Percentiles rank a stretch among this genome's conserved stretches.
These are phyloP conservation scores for Tolypocladium tropicale DNA, from an alignment of 2,329 filamentous ascomycete species.

Conservation along the genomic window DNA sequence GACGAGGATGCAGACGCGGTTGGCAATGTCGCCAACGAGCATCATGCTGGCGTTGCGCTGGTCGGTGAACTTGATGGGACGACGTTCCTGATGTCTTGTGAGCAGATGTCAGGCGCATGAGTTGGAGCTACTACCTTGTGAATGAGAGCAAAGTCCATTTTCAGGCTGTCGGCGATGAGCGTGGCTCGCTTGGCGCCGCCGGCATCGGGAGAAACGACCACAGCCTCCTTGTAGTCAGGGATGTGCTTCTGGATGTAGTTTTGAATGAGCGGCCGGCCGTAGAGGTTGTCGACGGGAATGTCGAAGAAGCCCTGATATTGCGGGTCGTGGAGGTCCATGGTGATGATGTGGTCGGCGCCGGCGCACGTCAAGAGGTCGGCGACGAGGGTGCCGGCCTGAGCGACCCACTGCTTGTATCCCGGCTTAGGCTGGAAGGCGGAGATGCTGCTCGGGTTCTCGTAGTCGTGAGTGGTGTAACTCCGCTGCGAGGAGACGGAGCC, in stretches of 20 bases:
- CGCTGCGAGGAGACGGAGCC: slow-evolving; percentile 31
- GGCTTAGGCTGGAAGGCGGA: slow-evolving; percentile 66
- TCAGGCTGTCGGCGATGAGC: slow-evolving; percentile 83
- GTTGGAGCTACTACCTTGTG: slow-evolving; percentile 59
- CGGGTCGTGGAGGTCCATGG: slow-evolving; percentile 92
- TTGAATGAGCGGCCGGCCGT: slow-evolving; percentile 66
- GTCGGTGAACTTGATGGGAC: slow-evolving; percentile 78
- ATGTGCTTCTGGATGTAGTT: slow-evolving; percentile 71
- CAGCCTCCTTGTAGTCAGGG: slow-evolving; percentile 71
- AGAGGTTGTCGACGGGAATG: slow-evolving; percentile 95
- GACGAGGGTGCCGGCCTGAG: slow-evolving; percentile 88
- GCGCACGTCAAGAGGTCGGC: slow-evolving; percentile 92
- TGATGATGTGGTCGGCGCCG: slow-evolving; percentile 93
- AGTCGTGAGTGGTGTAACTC: slow-evolving; percentile 54
- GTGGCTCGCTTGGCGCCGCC: slow-evolving; percentile 95
- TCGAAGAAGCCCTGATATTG: slow-evolving; percentile 99
- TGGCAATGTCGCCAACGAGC: slow-evolving; percentile 77
- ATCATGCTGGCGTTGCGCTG: slow-evolving; percentile 92
- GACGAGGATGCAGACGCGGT: slow-evolving; percentile 77
- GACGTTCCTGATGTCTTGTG: slow-evolving; percentile 56
- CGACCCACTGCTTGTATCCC: slow-evolving; percentile 97
- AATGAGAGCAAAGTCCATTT: slow-evolving; percentile 93
- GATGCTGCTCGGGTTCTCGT: slow-evolving; percentile 46
- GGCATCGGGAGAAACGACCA: slow-evolving; percentile 93
- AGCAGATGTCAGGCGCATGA: slow-evolving; percentile 20